A percentile compares a stretch with the other conserved stretches of the same genome.
These are phyloP conservation scores for Tulasnella sp. DNA, from an alignment of 768 basidiomycete genomes.

Conservation along the genomic window DNA sequence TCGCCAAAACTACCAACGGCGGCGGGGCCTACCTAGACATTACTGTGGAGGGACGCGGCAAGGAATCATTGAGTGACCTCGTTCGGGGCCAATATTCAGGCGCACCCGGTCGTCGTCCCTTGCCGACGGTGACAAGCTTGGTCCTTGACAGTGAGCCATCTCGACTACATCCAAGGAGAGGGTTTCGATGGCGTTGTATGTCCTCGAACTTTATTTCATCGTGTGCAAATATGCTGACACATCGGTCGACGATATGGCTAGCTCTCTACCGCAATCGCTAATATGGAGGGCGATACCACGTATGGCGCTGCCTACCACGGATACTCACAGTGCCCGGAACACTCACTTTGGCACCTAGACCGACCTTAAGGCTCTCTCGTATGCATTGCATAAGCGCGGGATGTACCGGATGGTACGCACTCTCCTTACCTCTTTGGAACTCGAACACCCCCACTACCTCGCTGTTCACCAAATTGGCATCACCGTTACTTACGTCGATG, in stretches of 20 bases:
- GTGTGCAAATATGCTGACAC: too few relatives aligned
- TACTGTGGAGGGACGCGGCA: conserved; percentile 25
- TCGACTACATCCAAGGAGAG: conserved; percentile 20
- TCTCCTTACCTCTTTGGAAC: neutral
- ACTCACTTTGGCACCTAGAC: conserved; percentile 63
- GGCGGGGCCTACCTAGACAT: conserved; percentile 8
- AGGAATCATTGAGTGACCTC: conserved; percentile 18
- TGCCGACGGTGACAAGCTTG: neutral
- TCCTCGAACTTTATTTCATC: too few relatives aligned
- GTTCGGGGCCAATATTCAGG: neutral
- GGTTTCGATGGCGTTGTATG: conserved; percentile 14
- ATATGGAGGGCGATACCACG: conserved; percentile 67
- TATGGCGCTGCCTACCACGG: conserved; percentile 86
- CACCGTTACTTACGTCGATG: conserved; percentile 12
- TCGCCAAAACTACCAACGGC: conserved; percentile 6
- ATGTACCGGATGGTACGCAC: conserved; percentile 70
- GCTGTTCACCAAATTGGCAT: conserved; percentile 33
- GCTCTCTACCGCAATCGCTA: conserved; percentile 61
- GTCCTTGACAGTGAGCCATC: conserved; percentile 5
- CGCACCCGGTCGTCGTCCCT: neutral
- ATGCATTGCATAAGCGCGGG: conserved; percentile 61
- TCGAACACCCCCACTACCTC: neutral
- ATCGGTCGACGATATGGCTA: conserved; percentile 22
- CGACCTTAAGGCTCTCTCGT: conserved; percentile 64
- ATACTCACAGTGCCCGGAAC: conserved; percentile 68